Evolutionary conservation across 2,329 filamentous ascomycete species (phyloP).

Genomic region (Aspergillus tanneri): DNA sequence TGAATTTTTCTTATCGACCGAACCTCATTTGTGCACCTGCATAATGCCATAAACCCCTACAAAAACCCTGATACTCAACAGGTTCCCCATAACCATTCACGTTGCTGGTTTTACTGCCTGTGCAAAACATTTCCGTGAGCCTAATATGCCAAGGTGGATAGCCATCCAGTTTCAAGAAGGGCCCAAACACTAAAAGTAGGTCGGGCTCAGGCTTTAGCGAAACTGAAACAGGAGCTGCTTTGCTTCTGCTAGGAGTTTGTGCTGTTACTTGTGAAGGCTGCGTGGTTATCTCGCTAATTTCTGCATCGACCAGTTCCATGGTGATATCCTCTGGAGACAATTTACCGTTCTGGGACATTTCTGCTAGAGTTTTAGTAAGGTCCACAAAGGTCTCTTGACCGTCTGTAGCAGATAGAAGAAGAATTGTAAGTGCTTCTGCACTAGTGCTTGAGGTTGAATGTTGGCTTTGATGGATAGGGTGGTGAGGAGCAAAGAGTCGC

Average conservation of each 20-base stretch:
- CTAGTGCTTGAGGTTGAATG: constrained; percentile 23
- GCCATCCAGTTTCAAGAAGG: constrained; percentile 77
- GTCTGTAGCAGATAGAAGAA: constrained; percentile 83
- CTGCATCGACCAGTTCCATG: constrained; percentile 81
- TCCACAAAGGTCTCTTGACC: constrained; percentile 93
- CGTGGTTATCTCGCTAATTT: constrained; percentile 64
- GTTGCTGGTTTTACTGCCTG: constrained; percentile 44
- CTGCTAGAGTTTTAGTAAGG: constrained; percentile 86
- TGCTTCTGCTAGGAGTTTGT: constrained; percentile 4
- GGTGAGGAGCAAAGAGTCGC: constrained; percentile 69
- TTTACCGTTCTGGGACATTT: constrained; percentile 91
- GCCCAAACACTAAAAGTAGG: constrained; percentile 81
- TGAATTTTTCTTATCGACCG: constrained; percentile 53
- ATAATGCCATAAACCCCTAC: constrained; percentile 79
- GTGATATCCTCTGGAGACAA: constrained; percentile 79
- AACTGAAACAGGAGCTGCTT: not conserved
- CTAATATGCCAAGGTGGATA: constrained; percentile 97
- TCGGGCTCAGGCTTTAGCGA: constrained; percentile 83
- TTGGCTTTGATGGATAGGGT: constrained; percentile 48
- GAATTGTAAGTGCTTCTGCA: constrained; percentile 54
- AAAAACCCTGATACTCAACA: constrained; percentile 92
- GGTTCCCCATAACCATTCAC: constrained; percentile 40
- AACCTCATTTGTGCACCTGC: constrained; percentile 86
- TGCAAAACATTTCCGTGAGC: constrained; percentile 86
- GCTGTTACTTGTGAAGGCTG: constrained; percentile 26